A percentile compares a stretch with the other conserved stretches of the same genome.
These are phyloP conservation scores for Andrographis paniculata DNA, from an alignment of 305 asterid genomes.

Conservation along the genomic window DNA sequence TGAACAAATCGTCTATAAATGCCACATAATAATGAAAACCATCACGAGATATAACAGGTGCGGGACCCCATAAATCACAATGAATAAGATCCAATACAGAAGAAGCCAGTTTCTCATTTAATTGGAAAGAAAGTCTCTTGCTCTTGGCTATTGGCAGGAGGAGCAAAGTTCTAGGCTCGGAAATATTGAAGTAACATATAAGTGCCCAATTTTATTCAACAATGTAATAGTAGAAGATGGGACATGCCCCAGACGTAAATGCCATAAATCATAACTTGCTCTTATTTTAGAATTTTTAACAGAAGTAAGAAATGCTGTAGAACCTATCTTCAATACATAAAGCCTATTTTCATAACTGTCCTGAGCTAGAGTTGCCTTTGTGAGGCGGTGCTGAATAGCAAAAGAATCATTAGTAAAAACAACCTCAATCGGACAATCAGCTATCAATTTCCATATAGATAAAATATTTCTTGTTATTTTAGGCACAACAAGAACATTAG, in stretches of 20 bases:
- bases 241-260: background rate
- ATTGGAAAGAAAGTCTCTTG: background rate
- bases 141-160: background rate
- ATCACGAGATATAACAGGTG: background rate
- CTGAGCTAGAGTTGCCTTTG: background rate
- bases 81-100: too few species aligned
- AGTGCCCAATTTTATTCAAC: too few species aligned
- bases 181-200: too few species aligned
- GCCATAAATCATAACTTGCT: background rate
- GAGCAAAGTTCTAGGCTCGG: background rate
- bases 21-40: background rate
- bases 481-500: too few species aligned
- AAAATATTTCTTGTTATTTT: background rate
- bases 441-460: background rate
- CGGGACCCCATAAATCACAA: constrained; percentile 5
- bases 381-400: background rate
- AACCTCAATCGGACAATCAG: background rate
- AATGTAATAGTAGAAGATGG: too few species aligned
- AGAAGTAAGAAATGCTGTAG: background rate
- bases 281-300: background rate
- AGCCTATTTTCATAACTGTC: background rate
- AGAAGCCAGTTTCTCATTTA: background rate
- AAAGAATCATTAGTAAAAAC: background rate
- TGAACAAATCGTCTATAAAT: background rate
- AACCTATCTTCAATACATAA: background rate